Base-by-base conservation (phyloP, 2,329 filamentous ascomycete species). In the Beauveria rudraprayagi region DNA sequence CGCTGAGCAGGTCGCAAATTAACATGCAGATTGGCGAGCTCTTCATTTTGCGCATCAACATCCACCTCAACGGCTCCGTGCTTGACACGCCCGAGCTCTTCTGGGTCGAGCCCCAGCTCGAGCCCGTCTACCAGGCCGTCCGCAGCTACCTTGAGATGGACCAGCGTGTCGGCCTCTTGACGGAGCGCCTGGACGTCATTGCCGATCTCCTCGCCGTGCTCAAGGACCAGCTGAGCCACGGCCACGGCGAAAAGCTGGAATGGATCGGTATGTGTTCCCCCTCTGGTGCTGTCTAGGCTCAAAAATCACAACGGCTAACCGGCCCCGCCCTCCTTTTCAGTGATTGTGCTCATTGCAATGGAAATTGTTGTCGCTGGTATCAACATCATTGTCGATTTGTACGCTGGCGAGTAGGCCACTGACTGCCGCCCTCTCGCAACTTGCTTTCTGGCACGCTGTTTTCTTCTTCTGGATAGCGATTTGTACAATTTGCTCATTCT, bases 21-120 rank as follows among this genome's bases (percentile, higher is more conserved):
- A 97, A 97, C 79, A 97, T 97, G 92, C 92, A 97, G 76, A 97
- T 99, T 63, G 94, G 94, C 72, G 92, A 99, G 77, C 84, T 99
- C 59, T 99, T 99, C 75, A 97, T 99, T 70, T 79, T 99, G 37
- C 86, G 94, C 63, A 97, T 99, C 77, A 97, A 94, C 73, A 97
- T 99, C 70, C 95, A 99, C 76, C 83, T 99, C 56, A 96, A 97
- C 73, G 94, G 94, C 40, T 96, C 91, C 34, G 92, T 99, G 6
- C 87, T 99, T 44, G 94, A 99, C 73, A 96, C 92, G 10, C 94
- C 94, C 0, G 94, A 99, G 76, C 82, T 99, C 47, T 97, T 99
- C 82, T 99, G 94, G 94, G 90, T 93, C 37, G 94, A 99, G 75
- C 94, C 94, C 9, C 92, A 97, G 74, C 82, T 99, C 7, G 94